Percentiles rank a stretch among this genome's conserved stretches.
These are phyloP conservation scores for Calonectria fujianensis DNA, from an alignment of 2,329 filamentous ascomycete genomes.

Conservation along the genomic window DNA sequence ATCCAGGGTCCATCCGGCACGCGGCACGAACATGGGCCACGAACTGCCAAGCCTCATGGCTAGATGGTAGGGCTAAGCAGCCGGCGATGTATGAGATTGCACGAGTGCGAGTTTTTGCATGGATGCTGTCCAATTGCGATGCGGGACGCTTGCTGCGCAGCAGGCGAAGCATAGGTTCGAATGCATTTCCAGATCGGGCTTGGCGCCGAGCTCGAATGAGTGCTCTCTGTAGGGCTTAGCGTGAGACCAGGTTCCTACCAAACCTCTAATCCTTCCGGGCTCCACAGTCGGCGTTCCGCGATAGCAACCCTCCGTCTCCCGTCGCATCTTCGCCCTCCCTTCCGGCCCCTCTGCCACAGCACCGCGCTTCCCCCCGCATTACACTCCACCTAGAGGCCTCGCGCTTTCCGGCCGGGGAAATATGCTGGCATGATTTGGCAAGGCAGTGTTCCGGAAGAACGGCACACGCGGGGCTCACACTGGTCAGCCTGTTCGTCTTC, in stretches of 20 bases:
- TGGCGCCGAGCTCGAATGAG: slow-evolving; percentile 38
- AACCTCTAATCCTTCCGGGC: slow-evolving; percentile 9
- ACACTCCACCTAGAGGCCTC: slow-evolving; percentile 19
- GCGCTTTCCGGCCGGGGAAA: background rate
- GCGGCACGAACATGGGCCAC: slow-evolving; percentile 18
- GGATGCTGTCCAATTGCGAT: slow-evolving; percentile 25
- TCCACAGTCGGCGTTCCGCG: slow-evolving; percentile 25
- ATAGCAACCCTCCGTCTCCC: slow-evolving; percentile 9
- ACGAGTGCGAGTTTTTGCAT: slow-evolving; percentile 7
- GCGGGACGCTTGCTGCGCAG: slow-evolving; percentile 14
- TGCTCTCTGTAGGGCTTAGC: slow-evolving; percentile 34
- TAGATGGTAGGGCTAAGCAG: slow-evolving; percentile 1
- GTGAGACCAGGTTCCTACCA: background rate
- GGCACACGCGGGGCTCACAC: background rate
- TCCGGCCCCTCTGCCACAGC: background rate
- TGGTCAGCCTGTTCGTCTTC: background rate
- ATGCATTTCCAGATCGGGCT: slow-evolving; percentile 32
- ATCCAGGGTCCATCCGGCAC: slow-evolving; percentile 12
- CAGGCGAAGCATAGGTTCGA: slow-evolving; percentile 26
- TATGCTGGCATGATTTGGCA: background rate
- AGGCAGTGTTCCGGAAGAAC: slow-evolving; percentile 29
- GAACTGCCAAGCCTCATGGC: slow-evolving; percentile 26
- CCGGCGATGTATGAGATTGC: slow-evolving; percentile 10
- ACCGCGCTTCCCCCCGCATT: background rate
- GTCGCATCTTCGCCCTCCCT: background rate